Evolutionary conservation across 768 basidiomycete species (phyloP).

Genomic region (Gloeostereum incarnatum): DNA sequence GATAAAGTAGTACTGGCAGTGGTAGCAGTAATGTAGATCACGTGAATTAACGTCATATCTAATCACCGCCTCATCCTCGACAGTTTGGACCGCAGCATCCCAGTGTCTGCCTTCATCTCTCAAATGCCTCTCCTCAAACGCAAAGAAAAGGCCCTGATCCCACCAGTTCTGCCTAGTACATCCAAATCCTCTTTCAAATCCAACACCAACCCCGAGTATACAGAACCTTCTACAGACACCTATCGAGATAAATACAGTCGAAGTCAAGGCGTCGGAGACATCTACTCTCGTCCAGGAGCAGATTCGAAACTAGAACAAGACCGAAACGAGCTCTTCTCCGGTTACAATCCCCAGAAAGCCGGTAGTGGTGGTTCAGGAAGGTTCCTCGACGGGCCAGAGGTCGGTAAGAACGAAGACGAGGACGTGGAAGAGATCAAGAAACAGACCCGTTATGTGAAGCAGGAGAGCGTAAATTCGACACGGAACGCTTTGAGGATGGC

Average conservation of each 20-base stretch:
- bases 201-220: conserved; percentile 11
- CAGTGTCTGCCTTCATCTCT: too few species aligned
- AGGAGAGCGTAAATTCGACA: conserved; percentile 62
- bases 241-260: conserved; percentile 21
- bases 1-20: not conserved
- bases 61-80: too few species aligned
- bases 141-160: conserved; percentile 57
- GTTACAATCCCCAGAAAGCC: conserved; percentile 39
- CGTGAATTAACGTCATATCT: too few species aligned
- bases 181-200: conserved; percentile 26
- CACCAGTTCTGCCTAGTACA: conserved; percentile 40
- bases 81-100: too few species aligned
- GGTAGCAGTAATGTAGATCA: not conserved
- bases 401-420: conserved; percentile 43
- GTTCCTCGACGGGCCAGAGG: conserved; percentile 34
- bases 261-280: conserved; percentile 26
- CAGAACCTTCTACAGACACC: too few species aligned
- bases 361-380: conserved; percentile 29
- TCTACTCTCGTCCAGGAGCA: conserved; percentile 28
- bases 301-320: conserved; percentile 30
- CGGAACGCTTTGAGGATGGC: conserved; percentile 70
- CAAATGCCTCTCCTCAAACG: conserved; percentile 63
- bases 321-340: conserved; percentile 44
- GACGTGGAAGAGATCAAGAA: conserved; percentile 74
- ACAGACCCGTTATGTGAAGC: conserved; percentile 58